These are phyloP conservation scores for Babesia sp. DNA, from an alignment of 169 alveolate genomes.

Conservation along the genomic window DNA sequence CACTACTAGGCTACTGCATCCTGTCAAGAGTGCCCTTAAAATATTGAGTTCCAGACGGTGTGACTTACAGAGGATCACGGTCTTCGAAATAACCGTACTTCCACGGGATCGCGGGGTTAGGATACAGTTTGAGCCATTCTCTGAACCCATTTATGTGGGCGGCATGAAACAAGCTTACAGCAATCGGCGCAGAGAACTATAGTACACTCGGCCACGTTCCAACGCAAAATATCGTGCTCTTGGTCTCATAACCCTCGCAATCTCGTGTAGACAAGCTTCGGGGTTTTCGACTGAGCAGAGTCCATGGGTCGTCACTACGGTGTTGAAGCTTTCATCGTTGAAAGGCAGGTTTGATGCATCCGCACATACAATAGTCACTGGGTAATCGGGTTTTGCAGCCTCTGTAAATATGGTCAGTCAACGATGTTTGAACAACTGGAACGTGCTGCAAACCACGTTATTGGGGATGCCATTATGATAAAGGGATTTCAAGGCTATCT, in stretches of 20 bases:
- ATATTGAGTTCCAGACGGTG: neutral
- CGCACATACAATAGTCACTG: conserved; percentile 71
- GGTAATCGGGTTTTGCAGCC: conserved; percentile 66
- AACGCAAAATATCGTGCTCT: conserved; percentile 67
- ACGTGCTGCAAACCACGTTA: too few relatives aligned
- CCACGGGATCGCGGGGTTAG: conserved; percentile 79
- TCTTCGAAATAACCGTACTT: conserved; percentile 78
- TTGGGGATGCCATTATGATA: too few relatives aligned
- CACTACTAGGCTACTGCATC: conserved; percentile 14
- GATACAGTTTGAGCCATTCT: conserved; percentile 69
- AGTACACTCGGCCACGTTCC: conserved; percentile 75
- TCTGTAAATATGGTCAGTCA: too few relatives aligned
- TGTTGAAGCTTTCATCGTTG: conserved; percentile 70
- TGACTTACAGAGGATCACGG: conserved; percentile 67
- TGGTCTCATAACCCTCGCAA: conserved; percentile 67
- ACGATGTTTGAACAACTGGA: too few relatives aligned
- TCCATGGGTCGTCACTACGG: conserved; percentile 74
- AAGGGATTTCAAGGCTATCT: too few relatives aligned
- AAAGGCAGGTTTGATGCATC: conserved; percentile 69
- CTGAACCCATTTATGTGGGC: neutral
- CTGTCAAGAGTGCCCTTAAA: conserved; percentile 27
- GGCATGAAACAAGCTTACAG: conserved; percentile 27
- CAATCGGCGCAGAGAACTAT: conserved; percentile 55
- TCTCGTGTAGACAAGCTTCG: conserved; percentile 56
- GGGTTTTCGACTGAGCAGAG: conserved; percentile 78